Evolutionary conservation across 257 asterid species (phyloP), one percentile per base, ranked within the genome.

Genomic region (Ocimum tenuiflorum): DNA sequence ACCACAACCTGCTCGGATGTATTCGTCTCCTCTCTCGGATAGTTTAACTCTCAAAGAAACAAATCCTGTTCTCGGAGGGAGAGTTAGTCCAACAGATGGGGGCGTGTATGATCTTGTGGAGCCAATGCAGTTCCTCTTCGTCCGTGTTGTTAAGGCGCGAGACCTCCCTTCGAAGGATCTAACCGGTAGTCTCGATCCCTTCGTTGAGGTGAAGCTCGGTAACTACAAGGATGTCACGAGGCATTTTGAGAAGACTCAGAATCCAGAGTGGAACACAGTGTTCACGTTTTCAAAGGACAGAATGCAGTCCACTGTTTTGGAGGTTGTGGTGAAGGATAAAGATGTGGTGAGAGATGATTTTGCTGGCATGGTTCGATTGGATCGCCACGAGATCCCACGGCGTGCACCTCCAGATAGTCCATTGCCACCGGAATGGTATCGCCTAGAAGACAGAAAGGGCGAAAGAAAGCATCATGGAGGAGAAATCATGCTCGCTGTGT

Each of bases 321-420:
- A 89, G 77, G 94, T 86, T 33, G 55, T 75, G 14, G 83, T 82
- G 39, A 89, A 72, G 81, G 92, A 86, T 29, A 86, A 48, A 59
- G 92, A 84, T 18, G 73, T 78, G 84, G 59, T 88, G 14, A 62
- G 88, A 39, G 95, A 88, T 39, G 96, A 84, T 2, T 67, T 72
- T 51, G 52, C 86, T 17, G 96, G 94, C 0, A 68, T 58, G 66
- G 88, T 85, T 86, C 12, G 96, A 89, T 54, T 68, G 85, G 73
- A 85, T 88, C 86, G 75, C 94, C 96, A 82, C 35, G 96, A 89
- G 80, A 67, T 89, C 18, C 87, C 94, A 0, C 84, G 86, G 4
- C 72, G 95, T 70, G 88, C 82, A 12, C 96, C 95, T 3, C 96
- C 92, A 8, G 92, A 89, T 64, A 89, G 95, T 70, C 96, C 95